These are phyloP conservation scores for Ogataea chonburiensis DNA, from an alignment of 805 yeast species.

Conservation along the genomic window DNA sequence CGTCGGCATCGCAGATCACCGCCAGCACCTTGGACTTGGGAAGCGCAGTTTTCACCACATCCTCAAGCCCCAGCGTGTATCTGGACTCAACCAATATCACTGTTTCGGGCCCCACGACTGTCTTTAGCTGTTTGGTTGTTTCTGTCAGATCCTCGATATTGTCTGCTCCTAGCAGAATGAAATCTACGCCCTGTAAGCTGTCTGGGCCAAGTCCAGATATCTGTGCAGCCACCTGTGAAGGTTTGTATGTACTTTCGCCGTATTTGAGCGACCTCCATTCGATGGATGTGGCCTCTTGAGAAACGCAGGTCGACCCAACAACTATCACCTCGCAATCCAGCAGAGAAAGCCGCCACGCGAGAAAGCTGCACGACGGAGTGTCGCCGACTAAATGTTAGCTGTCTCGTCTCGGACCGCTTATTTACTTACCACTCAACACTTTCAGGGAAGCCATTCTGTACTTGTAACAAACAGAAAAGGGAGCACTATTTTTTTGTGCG, in stretches of 20 bases:
- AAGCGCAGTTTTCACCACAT: conserved; percentile 11
- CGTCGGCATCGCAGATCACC: conserved; percentile 28
- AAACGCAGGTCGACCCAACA: conserved; percentile 20
- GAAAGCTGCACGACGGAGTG: conserved; percentile 29
- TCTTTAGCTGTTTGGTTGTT: conserved; percentile 6
- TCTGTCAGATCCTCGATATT: conserved; percentile 10
- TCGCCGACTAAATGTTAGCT: conserved; percentile 30
- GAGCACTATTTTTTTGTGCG: conserved; percentile 10
- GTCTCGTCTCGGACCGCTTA: background rate
- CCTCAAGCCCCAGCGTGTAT: conserved; percentile 25
- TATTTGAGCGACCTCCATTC: conserved; percentile 22
- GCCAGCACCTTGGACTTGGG: conserved; percentile 21
- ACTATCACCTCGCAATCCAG: conserved; percentile 18
- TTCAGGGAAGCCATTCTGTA: conserved; percentile 16
- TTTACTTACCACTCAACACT: conserved; percentile 20
- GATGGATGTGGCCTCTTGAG: conserved; percentile 12
- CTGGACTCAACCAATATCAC: conserved; percentile 29
- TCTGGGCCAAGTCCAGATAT: conserved; percentile 8
- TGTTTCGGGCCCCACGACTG: conserved; percentile 19
- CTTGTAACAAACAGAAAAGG: conserved; percentile 5
- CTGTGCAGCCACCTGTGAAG: conserved; percentile 9
- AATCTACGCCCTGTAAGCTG: conserved; percentile 19
- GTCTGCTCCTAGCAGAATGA: conserved; percentile 24
- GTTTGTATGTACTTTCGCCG: conserved; percentile 17
- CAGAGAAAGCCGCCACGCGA: conserved; percentile 31